Evolutionary conservation across 768 basidiomycete genomes (phyloP).

Genomic region (Boletus rubroflammeus): DNA sequence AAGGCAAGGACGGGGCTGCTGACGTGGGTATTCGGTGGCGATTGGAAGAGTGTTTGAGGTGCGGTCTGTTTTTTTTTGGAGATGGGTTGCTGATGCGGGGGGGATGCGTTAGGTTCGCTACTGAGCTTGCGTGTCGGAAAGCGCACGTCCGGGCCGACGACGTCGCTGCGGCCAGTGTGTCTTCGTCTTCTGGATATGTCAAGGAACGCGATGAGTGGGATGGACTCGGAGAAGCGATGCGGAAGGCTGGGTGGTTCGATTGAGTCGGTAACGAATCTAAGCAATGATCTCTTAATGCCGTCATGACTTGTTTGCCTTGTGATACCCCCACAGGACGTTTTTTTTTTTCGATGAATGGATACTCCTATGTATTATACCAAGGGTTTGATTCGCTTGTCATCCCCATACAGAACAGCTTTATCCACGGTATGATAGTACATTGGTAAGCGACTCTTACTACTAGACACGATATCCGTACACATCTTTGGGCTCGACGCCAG

Average conservation of each 20-base stretch:
- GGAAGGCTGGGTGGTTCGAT: constrained; percentile 73
- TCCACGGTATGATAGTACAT: constrained; percentile 1
- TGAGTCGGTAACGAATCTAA: constrained; percentile 9
- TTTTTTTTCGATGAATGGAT: no score
- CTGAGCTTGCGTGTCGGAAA: constrained; percentile 76
- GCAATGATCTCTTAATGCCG: not conserved
- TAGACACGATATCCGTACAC: constrained; percentile 73
- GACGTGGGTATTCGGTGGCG: constrained; percentile 57
- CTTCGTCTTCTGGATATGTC: constrained; percentile 13
- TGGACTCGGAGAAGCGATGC: constrained; percentile 73
- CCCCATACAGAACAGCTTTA: not conserved
- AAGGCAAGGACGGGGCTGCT: constrained; percentile 36
- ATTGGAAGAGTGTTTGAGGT: constrained; percentile 81
- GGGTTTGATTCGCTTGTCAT: not conserved
- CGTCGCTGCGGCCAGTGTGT: not conserved
- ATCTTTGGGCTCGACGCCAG: constrained; percentile 71
- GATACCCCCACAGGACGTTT: no score
- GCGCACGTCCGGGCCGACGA: constrained; percentile 30
- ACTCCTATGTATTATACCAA: not conserved
- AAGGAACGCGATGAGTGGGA: constrained; percentile 54
- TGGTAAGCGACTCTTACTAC: not conserved
- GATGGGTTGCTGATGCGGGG: not conserved
- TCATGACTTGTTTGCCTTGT: not conserved
- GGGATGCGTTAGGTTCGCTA: constrained; percentile 59
- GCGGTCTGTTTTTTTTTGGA: constrained; percentile 3